These are phyloP conservation scores for Diplodia intermedia DNA, from an alignment of 2,329 filamentous ascomycete genomes.

Conservation along the genomic window DNA sequence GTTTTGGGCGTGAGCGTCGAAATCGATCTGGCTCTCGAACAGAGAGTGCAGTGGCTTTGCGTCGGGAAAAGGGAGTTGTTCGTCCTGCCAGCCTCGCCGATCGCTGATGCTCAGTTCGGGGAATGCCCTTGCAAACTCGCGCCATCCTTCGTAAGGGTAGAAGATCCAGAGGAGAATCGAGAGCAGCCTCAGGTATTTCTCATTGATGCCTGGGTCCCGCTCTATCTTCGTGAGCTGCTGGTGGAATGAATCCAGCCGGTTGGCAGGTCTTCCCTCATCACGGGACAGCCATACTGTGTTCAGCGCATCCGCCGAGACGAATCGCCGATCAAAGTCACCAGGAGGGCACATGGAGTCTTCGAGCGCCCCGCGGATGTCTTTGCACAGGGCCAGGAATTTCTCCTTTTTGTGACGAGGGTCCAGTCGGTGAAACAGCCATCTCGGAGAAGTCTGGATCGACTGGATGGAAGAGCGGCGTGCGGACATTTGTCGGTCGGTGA, in stretches of 20 bases:
- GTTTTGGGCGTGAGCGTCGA: background rate
- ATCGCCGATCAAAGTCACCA: background rate
- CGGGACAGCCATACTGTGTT: background rate
- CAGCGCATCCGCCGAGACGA: background rate
- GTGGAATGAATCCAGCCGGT: background rate
- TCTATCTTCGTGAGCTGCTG: background rate
- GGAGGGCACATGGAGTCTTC: background rate
- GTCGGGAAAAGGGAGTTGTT: background rate
- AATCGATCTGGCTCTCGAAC: conserved; percentile 8
- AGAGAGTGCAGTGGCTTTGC: background rate
- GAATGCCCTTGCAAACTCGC: background rate
- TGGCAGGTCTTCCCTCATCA: background rate
- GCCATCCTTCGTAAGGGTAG: background rate
- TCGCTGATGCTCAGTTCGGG: background rate
- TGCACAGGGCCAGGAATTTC: background rate
- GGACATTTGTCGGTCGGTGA: background rate
- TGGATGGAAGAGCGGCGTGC: background rate
- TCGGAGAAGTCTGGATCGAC: background rate
- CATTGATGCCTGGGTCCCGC: conserved; percentile 1
- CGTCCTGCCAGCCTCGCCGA: conserved; percentile 4
- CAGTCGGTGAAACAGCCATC: background rate
- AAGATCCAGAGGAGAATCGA: conserved; percentile 1
- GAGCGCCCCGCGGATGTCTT: background rate
- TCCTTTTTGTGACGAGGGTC: conserved; percentile 11
- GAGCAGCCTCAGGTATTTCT: background rate